phyloP scores from a whole-genome alignment of 768 basidiomycete species.

The Xerocomus potaroensis region DNA sequence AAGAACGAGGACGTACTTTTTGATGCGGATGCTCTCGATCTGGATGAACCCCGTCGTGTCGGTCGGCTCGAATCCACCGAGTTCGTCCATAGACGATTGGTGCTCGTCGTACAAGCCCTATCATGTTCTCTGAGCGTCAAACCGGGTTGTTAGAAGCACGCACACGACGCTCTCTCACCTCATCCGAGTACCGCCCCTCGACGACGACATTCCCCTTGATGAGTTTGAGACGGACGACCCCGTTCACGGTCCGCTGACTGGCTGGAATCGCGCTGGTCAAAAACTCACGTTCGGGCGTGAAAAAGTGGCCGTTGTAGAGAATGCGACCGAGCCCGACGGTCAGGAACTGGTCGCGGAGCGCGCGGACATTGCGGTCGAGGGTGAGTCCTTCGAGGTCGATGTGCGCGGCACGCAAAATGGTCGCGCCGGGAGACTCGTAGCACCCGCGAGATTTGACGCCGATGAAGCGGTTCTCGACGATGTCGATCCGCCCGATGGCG shows the following conservation, averaged over 20 bases:
- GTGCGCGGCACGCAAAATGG: conserved; percentile 92
- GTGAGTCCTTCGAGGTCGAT: conserved; percentile 96
- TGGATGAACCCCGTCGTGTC: conserved; percentile 96
- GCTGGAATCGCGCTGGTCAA: conserved; percentile 86
- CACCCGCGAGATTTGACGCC: conserved; percentile 99
- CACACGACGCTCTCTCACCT: conserved; percentile 43
- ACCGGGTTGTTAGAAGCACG: neutral
- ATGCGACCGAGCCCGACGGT: conserved; percentile 87
- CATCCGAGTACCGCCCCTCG: conserved; percentile 85
- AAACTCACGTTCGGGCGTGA: conserved; percentile 99
- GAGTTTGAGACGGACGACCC: conserved; percentile 81
- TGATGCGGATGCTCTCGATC: conserved; percentile 96
- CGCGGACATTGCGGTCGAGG: conserved; percentile 95
- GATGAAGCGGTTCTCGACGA: conserved; percentile 99
- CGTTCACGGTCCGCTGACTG: conserved; percentile 95
- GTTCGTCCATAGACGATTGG: conserved; percentile 97
- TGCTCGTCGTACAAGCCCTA: conserved; percentile 94
- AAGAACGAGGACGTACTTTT: conserved; percentile 60
- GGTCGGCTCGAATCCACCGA: conserved; percentile 95
- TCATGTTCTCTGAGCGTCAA: neutral
- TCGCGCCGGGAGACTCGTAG: conserved; percentile 96
- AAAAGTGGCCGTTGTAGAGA: conserved; percentile 98
- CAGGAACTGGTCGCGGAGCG: conserved; percentile 91
- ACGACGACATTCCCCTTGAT: conserved; percentile 97
- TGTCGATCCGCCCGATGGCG: conserved; percentile 95